phyloP scores from a whole-genome alignment of 805 yeast species.

The Wickerhamomyces queroliae region DNA sequence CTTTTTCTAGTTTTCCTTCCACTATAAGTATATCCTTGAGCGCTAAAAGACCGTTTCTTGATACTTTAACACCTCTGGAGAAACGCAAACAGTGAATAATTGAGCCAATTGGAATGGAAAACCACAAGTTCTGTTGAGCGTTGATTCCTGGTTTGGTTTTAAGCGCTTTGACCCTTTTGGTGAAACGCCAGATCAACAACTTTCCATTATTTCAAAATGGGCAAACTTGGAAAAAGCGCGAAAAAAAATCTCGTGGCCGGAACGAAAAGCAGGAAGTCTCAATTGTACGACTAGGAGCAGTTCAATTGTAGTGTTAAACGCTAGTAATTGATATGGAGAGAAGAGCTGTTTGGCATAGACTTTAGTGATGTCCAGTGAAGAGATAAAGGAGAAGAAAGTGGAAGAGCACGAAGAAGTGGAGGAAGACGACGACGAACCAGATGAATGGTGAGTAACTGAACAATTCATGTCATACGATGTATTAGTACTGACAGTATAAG shows the following conservation, averaged over 20 bases:
- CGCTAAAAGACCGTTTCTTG: not conserved
- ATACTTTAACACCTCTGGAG: not conserved
- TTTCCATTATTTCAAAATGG: constrained; percentile 2
- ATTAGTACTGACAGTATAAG: constrained; percentile 25
- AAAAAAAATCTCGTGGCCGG: constrained; percentile 19
- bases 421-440: constrained; percentile 57
- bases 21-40: not conserved
- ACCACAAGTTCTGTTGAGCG: not conserved
- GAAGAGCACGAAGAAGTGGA: constrained; percentile 27
- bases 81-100: not conserved
- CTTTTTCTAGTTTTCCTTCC: too few relatives aligned
- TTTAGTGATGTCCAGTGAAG: not conserved
- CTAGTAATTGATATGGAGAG: too few relatives aligned
- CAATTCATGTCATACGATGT: too few relatives aligned
- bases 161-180: too few relatives aligned
- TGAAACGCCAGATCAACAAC: not conserved
- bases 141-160: too few relatives aligned
- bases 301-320: too few relatives aligned
- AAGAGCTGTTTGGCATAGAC: too few relatives aligned
- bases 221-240: constrained; percentile 19
- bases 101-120: not conserved
- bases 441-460: constrained; percentile 46
- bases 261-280: not conserved
- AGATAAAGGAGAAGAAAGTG: constrained; percentile 17
- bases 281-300: not conserved